phyloP scores from a whole-genome alignment of 2,329 filamentous ascomycete species.

The Gnomoniopsis smithogilvyi region DNA sequence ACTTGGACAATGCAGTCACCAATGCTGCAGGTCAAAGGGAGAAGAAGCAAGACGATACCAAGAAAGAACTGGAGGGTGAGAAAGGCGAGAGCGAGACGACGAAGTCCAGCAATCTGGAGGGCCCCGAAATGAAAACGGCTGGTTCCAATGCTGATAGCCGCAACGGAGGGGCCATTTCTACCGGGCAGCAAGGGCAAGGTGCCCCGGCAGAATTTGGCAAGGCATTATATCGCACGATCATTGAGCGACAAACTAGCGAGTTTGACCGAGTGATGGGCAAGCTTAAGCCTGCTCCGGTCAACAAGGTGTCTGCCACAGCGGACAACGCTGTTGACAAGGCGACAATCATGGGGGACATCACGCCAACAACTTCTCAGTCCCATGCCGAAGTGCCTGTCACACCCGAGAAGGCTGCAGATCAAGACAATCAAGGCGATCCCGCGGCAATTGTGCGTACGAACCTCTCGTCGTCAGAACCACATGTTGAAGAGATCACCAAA shows the following conservation, averaged over 20 bases:
- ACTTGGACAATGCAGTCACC: constrained; percentile 54
- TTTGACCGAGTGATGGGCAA: constrained; percentile 10
- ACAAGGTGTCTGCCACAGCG: not conserved
- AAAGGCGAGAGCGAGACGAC: not conserved
- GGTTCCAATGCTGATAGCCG: not conserved
- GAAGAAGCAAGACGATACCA: constrained; percentile 4
- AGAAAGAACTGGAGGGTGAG: not conserved
- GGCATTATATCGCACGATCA: constrained; percentile 23
- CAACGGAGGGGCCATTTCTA: not conserved
- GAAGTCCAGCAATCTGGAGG: not conserved
- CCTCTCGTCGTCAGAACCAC: not conserved
- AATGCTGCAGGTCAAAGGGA: constrained; percentile 49
- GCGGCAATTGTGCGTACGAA: not conserved
- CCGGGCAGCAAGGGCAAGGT: not conserved
- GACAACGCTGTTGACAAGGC: not conserved
- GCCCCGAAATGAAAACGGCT: not conserved
- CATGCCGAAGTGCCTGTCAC: not conserved
- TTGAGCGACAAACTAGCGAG: constrained; percentile 18
- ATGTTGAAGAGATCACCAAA: not conserved
- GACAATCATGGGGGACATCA: not conserved
- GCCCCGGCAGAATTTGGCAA: constrained; percentile 17
- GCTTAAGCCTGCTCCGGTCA: not conserved
- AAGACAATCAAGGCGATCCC: not conserved
- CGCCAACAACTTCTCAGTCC: not conserved
- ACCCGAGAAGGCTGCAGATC: not conserved